A percentile compares a stretch with the other conserved stretches of the same genome.
Conservation (phyloP, 108 stramenopile genomes). For the Cyclotella choctawhatcheeana region DNA sequence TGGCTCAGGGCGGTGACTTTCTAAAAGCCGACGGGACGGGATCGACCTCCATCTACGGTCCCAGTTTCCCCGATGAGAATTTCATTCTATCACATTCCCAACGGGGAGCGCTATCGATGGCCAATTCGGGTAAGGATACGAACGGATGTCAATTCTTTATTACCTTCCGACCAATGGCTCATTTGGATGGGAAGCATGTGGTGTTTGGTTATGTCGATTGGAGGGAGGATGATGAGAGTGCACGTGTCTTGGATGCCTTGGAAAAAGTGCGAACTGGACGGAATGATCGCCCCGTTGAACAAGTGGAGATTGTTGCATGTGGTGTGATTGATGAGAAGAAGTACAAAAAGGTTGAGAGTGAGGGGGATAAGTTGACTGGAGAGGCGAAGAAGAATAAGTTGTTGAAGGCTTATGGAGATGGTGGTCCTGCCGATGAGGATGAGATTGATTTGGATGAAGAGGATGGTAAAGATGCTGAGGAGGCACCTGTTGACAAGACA, state of each 20-base stretch:
- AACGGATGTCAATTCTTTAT: conserved; percentile 94
- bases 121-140: conserved; percentile 87
- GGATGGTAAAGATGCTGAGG: neutral
- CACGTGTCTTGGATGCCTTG: conserved; percentile 68
- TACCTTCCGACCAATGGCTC: conserved; percentile 72
- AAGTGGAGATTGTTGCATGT: conserved; percentile 63
- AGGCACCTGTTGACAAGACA: neutral
- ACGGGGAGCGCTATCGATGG: conserved; percentile 85
- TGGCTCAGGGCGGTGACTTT: conserved; percentile 98
- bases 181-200: conserved; percentile 92
- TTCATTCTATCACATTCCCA: conserved; percentile 68
- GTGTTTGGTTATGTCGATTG: conserved; percentile 91
- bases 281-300: conserved; percentile 54
- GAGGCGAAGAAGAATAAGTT: conserved; percentile 54
- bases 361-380: conserved; percentile 37
- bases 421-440: conserved; percentile 53
- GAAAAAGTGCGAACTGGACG: conserved; percentile 73
- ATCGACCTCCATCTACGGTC: conserved; percentile 68
- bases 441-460: conserved; percentile 25
- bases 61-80: conserved; percentile 87
- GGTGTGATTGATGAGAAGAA: conserved; percentile 56
- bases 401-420: conserved; percentile 51
- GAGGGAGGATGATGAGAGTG: conserved; percentile 71
- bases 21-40: conserved; percentile 89
- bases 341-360: conserved; percentile 23